Evolutionary conservation across 2,329 filamentous ascomycete genomes (phyloP), one percentile per base, ranked within the genome.

Genomic region (Pezizomycotina sp.): DNA sequence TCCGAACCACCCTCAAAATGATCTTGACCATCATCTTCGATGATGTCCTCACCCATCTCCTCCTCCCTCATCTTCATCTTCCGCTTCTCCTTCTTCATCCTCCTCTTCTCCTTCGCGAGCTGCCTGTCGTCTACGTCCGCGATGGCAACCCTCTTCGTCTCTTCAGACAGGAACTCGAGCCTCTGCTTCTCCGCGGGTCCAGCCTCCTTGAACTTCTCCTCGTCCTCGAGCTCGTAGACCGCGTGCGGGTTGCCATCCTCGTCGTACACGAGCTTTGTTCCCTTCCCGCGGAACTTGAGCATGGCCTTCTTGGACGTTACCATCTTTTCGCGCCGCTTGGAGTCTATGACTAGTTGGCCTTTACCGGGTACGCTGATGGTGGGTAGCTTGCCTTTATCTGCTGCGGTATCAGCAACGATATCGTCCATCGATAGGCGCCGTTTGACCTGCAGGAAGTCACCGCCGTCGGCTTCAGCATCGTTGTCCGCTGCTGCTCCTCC

Each of bases 301-400:
- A 93, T 69, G 58, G 91, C 79, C 66, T 92, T 92, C 66, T 93
- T 95, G 13, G 80, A 91, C 53, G 77, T 77, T 47, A 95, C 69
- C n/a, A 92, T 69, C 62, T 93, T 95, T 60, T 92, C 86, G 48
- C 83, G 76, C 15, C 89, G 81, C 58, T 95, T 91, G 8, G 83
- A 92, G 61, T 98, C 89, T 45, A 98, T 73, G 13, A 92, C 62
- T 27, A 92, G 65, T 2, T 80, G 71, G 18, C 78, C 71, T 27
- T 64, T 71, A 34, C 75, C 74, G 8, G 77, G 65, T 1, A 76
- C 66, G 24, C 69, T 60, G 31, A 93, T 65, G 2, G 74, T 64
- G 58, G 74, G 77, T 32, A 61, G 60, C 28, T 56, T 53, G 15
- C 47, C 45, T 12, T 53, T 46, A 23, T 55, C 50, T 27, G 21